Percentiles rank a stretch among this genome's conserved stretches.
Conservation (phyloP, 2,329 filamentous ascomycete species). For the Graphilbum ipis-grandicollis region DNA sequence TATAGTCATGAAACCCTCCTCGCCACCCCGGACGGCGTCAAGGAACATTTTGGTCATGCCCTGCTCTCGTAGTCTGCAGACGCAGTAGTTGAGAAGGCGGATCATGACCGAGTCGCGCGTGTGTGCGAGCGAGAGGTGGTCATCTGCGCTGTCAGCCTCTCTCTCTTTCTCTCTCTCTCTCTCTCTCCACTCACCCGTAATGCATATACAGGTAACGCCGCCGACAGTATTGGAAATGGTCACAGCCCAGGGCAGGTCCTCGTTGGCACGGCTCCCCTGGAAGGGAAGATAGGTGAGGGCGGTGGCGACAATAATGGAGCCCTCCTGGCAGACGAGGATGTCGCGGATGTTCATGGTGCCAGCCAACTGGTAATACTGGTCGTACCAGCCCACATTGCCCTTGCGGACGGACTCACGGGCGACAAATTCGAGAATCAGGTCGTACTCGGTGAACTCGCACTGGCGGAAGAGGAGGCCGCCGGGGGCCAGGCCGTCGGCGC, state of each 20-base stretch:
- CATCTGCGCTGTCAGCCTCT: slow-evolving; percentile 16
- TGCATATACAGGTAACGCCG: slow-evolving; percentile 43
- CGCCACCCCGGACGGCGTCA: slow-evolving; percentile 33
- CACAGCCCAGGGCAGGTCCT: slow-evolving; percentile 38
- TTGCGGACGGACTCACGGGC: slow-evolving; percentile 27
- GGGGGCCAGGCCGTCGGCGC: slow-evolving; percentile 20
- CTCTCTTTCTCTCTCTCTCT: too few relatives aligned
- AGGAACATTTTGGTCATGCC: slow-evolving; percentile 38
- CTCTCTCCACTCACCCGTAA: slow-evolving; percentile 22
- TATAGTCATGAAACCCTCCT: slow-evolving; percentile 31
- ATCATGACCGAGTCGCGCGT: slow-evolving; percentile 31
- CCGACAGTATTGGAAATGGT: slow-evolving; percentile 32
- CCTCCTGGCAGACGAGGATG: slow-evolving; percentile 34
- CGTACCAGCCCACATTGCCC: slow-evolving; percentile 37
- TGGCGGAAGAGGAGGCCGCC: slow-evolving; percentile 24
- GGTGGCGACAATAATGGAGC: slow-evolving; percentile 29
- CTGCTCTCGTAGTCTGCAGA: slow-evolving; percentile 25
- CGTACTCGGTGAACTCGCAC: slow-evolving; percentile 28
- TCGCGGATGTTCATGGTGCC: slow-evolving; percentile 30
- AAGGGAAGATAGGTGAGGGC: slow-evolving; percentile 35
- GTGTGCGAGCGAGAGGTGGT: slow-evolving; percentile 22
- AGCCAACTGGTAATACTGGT: slow-evolving; percentile 36
- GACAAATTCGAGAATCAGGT: slow-evolving; percentile 30
- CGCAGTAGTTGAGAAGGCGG: slow-evolving; percentile 34
- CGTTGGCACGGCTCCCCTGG: slow-evolving; percentile 25